Evolutionary conservation across 1,284 basidiomycete genomes (phyloP).

Genomic region (Heterobasidion parviporum): DNA sequence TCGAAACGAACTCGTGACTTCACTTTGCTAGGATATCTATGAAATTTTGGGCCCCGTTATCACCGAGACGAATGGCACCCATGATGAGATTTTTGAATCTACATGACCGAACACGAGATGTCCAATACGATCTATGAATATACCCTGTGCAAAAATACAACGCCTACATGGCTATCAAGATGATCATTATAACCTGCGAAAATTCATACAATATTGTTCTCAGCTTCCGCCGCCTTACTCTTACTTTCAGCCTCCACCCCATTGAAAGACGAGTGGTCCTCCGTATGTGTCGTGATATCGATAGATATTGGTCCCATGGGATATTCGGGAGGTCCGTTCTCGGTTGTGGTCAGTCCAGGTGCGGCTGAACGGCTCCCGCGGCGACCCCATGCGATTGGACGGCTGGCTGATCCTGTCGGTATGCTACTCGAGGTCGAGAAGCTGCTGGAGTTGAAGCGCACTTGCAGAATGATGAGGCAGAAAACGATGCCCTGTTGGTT

Average conservation of each 20-base stretch:
- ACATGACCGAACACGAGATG: too few species aligned
- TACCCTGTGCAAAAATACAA: too few species aligned
- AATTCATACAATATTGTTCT: too few species aligned
- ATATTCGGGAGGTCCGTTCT: neutral
- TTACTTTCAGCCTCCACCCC: neutral
- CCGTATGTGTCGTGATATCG: neutral
- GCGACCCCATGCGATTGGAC: neutral
- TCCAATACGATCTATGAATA: too few species aligned
- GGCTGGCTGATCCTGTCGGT: too few species aligned
- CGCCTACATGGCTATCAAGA: too few species aligned
- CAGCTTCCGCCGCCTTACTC: neutral
- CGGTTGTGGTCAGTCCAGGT: neutral
- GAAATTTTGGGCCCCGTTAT: too few species aligned
- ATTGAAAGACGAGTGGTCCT: neutral
- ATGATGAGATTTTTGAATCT: too few species aligned
- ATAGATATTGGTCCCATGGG: neutral
- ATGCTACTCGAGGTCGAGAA: neutral
- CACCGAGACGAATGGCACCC: too few species aligned
- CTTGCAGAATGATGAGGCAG: constrained; percentile 8
- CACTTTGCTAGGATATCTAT: too few species aligned
- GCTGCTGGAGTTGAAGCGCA: constrained; percentile 3
- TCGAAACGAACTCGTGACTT: too few species aligned
- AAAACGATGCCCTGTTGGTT: constrained; percentile 7
- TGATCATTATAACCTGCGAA: too few species aligned
- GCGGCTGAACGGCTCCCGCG: neutral